phyloP scores from a whole-genome alignment of 305 asterid species.

The Fraxinus latifolia region DNA sequence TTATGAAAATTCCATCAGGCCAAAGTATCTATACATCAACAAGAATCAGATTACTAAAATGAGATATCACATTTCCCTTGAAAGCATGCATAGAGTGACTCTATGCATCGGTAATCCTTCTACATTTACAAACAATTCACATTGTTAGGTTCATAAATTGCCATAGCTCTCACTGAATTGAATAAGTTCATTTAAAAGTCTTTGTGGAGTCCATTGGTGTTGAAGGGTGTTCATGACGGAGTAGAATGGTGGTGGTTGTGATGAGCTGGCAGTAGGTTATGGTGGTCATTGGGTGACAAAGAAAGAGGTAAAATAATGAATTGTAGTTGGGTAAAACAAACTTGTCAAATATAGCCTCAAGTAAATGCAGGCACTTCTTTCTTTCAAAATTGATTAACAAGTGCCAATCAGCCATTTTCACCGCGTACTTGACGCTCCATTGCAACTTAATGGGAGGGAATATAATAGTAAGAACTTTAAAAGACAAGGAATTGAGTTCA shows the following conservation, averaged over 20 bases:
- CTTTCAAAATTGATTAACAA: neutral
- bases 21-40: constrained; percentile 64
- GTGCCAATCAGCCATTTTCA: neutral
- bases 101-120: constrained; percentile 5
- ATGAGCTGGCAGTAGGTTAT: neutral
- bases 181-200: neutral
- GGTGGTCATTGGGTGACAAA: neutral
- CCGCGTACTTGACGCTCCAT: neutral
- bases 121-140: neutral
- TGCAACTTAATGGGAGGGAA: neutral
- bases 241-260: neutral
- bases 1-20: constrained; percentile 96
- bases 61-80: neutral
- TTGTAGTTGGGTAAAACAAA: neutral
- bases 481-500: neutral
- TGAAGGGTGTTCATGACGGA: neutral
- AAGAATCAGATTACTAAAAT: constrained; percentile 20
- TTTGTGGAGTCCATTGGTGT: neutral
- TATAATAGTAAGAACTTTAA: neutral
- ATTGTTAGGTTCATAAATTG: neutral
- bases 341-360: neutral
- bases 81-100: constrained; percentile 17
- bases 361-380: neutral
- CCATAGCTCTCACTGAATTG: neutral
- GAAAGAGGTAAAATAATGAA: constrained; percentile 4